phyloP scores from a whole-genome alignment of 495 filamentous ascomycete genomes.

The Chaetomidium leptoderma region DNA sequence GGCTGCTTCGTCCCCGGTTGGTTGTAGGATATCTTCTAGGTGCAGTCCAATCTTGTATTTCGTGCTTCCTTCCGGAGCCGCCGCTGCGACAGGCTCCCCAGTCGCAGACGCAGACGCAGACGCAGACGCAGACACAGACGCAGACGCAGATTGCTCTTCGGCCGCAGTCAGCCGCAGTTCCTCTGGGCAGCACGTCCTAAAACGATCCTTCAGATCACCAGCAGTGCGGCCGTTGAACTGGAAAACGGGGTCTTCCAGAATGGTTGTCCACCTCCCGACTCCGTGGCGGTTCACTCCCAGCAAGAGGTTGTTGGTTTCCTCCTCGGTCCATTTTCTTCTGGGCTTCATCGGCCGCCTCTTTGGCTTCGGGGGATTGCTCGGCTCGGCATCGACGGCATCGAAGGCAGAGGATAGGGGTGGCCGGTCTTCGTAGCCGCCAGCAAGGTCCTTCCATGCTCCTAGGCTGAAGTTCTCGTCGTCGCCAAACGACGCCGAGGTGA shows the following conservation, averaged over 20 bases:
- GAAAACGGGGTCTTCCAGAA: constrained; percentile 69
- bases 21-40: constrained; percentile 46
- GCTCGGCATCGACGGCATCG: constrained; percentile 11
- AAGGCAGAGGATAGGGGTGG: constrained; percentile 18
- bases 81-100: not conserved
- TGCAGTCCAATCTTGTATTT: constrained; percentile 38
- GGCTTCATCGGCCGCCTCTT: constrained; percentile 45
- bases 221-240: constrained; percentile 70
- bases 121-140: too few species aligned
- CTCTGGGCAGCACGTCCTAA: constrained; percentile 70
- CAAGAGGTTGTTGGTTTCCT: constrained; percentile 74
- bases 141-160: constrained; percentile 22
- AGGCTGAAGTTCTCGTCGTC: constrained; percentile 25
- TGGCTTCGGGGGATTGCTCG: constrained; percentile 30
- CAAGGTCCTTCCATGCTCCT: constrained; percentile 24
- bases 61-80: constrained; percentile 15
- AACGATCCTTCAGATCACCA: constrained; percentile 82
- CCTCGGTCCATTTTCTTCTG: constrained; percentile 70
- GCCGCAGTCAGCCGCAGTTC: constrained; percentile 41
- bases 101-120: too few species aligned
- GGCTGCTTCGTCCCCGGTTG: constrained; percentile 23
- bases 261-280: constrained; percentile 82
- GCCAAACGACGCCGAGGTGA: constrained; percentile 52
- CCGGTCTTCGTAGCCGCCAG: constrained; percentile 28
- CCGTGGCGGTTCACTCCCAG: constrained; percentile 76